Percentiles rank a stretch among this genome's conserved stretches.
Conservation (phyloP, 2,329 filamentous ascomycete genomes). For the Achaetomium macrosporum region DNA sequence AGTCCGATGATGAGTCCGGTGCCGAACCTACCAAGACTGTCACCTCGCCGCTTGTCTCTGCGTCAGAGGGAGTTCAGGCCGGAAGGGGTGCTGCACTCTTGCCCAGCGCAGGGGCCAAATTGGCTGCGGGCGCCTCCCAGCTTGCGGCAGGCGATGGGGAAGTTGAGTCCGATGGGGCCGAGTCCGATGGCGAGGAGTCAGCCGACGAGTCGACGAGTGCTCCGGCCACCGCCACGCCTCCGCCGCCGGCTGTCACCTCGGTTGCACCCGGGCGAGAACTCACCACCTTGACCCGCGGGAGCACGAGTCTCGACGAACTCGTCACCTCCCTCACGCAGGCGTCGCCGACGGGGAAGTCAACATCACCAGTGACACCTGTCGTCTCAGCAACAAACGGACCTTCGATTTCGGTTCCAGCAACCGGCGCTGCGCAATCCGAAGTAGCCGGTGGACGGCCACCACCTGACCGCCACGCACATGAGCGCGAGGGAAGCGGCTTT, state of each 20-base stretch:
- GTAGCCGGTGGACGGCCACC: not conserved
- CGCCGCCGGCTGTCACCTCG: not conserved
- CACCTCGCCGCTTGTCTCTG: not conserved
- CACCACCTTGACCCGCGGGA: not conserved
- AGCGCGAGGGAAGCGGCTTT: not conserved
- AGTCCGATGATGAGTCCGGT: slow-evolving; percentile 3
- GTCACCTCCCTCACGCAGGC: slow-evolving; percentile 1
- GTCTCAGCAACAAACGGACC: not conserved
- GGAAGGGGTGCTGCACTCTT: not conserved
- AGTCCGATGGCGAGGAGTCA: not conserved
- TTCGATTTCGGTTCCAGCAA: slow-evolving; percentile 1
- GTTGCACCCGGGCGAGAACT: not conserved
- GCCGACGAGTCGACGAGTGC: slow-evolving; percentile 4
- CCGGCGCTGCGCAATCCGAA: slow-evolving; percentile 1
- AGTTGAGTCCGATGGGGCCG: slow-evolving; percentile 12
- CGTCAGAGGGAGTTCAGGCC: not conserved
- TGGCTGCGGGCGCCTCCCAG: slow-evolving; percentile 3
- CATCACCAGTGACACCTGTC: not conserved
- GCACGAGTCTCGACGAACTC: slow-evolving; percentile 6
- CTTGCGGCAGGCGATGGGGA: not conserved
- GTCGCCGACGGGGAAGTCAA: not conserved
- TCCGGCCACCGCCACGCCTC: not conserved
- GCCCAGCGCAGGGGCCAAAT: not conserved
- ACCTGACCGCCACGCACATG: not conserved
- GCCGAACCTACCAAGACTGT: not conserved